Conservation (phyloP, 352 stramenopile species). For the Blastocystis sp. region DNA sequence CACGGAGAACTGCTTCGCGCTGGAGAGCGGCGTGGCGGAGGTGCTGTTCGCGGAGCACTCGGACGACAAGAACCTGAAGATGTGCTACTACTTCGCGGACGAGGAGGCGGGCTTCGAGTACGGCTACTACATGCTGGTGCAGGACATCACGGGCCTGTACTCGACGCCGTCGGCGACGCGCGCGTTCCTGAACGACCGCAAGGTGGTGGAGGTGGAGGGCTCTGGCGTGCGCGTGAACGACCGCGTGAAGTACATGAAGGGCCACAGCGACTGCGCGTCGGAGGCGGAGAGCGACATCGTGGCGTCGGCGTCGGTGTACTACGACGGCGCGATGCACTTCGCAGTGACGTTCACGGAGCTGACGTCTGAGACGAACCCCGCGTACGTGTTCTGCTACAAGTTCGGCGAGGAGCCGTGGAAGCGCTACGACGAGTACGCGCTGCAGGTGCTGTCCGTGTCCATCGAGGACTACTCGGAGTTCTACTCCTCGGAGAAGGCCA, state of each 20-base stretch:
- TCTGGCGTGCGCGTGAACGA: slow-evolving; percentile 33
- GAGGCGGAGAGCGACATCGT: slow-evolving; percentile 7
- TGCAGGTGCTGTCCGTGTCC: slow-evolving; percentile 36
- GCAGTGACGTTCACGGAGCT: slow-evolving; percentile 19
- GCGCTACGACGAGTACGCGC: slow-evolving; percentile 42
- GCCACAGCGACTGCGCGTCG: neutral
- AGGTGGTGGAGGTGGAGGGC: slow-evolving; percentile 23
- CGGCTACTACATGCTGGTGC: slow-evolving; percentile 3
- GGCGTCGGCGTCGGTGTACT: neutral
- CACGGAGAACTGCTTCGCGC: slow-evolving; percentile 24
- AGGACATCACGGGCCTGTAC: slow-evolving; percentile 4
- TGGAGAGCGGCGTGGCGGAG: neutral
- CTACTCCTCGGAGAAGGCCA: slow-evolving; percentile 45
- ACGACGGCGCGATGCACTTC: neutral
- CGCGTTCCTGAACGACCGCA: slow-evolving; percentile 38
- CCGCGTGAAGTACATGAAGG: slow-evolving; percentile 58
- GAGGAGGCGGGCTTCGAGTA: slow-evolving; percentile 37
- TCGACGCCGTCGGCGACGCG: slow-evolving; percentile 5
- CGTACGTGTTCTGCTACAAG: slow-evolving; percentile 53
- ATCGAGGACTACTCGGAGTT: slow-evolving; percentile 59
- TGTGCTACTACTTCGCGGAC: slow-evolving; percentile 61
- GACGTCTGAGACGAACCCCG: slow-evolving; percentile 13
- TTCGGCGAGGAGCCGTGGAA: slow-evolving; percentile 45
- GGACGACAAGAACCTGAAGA: slow-evolving; percentile 13
- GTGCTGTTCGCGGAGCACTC: slow-evolving; percentile 56